Base-by-base conservation (phyloP, 2,329 filamentous ascomycete species). In the Escovopsis sp. region DNA sequence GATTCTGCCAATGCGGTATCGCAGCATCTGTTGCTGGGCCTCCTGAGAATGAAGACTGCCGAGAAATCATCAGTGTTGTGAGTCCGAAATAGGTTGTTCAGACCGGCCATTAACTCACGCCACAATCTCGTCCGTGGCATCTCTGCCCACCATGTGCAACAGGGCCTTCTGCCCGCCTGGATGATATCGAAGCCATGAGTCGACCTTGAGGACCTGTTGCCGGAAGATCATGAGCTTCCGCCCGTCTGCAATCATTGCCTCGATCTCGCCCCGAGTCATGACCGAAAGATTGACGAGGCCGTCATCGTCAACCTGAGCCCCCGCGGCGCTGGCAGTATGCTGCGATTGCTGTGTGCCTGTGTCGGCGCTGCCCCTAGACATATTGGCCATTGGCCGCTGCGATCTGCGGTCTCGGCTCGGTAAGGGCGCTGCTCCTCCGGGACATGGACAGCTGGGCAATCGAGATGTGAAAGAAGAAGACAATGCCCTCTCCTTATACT, bases 1-100 rank as follows among this genome's bases (percentile, higher is more conserved):
- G 44, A 94, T 76, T 48, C 71, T 74, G 36, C 91, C 91, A 53
- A 96, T 86, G 48, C 84, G 78, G 57, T 88, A 96, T 48, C 74
- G 75, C 45, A 75, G 63, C 85, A 95, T 95, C 51, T 76, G 75
- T 44, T 76, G 61, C 51, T 76, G 76, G 13, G 91, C 80, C 55
- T 88, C 82, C 35, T 66, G 51, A 1, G 89, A 95, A 60, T 98
- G 91, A 29, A 95, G 68, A 34, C 86, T 93, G 51, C 39, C 39
- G n/a, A 15, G 39, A 40, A 39, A 37, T 40, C 27, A 41, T 52
- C 24, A 52, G 47, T n/a, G 43, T 41, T 24, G 24, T 11, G 12
- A 15, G 35, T 3, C 9, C 8, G 11, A 35, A 7, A 12, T 29
- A 13, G 20, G 14, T 24, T 20, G 24, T 16, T 12, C 7, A 24